phyloP scores from a whole-genome alignment of 495 filamentous ascomycete species.

The Arthonia radiata region DNA sequence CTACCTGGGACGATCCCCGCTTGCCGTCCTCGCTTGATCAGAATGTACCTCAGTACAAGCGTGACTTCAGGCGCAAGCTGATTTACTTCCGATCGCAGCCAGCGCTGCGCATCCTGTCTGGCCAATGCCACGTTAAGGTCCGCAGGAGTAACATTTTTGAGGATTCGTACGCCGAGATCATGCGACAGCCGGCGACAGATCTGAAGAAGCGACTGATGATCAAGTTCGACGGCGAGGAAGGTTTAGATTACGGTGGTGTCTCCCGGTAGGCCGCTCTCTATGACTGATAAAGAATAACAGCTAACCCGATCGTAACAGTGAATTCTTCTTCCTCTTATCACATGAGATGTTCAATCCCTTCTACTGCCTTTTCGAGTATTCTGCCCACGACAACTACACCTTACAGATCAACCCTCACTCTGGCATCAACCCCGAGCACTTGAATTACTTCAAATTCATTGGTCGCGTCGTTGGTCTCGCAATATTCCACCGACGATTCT shows the following conservation, averaged over 20 bases:
- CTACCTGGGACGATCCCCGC: constrained; percentile 96
- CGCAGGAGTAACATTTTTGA: constrained; percentile 92
- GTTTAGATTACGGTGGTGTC: constrained; percentile 91
- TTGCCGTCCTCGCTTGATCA: constrained; percentile 90
- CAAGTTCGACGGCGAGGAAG: constrained; percentile 97
- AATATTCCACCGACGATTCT: constrained; percentile 93
- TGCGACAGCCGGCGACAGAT: constrained; percentile 85
- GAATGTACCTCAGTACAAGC: constrained; percentile 97
- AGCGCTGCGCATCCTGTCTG: constrained; percentile 78
- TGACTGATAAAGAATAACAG: constrained; percentile 14
- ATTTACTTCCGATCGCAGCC: constrained; percentile 99
- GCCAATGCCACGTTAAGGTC: constrained; percentile 96
- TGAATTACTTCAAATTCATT: constrained; percentile 99
- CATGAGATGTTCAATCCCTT: constrained; percentile 99
- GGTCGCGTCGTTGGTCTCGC: constrained; percentile 90
- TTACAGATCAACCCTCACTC: constrained; percentile 99
- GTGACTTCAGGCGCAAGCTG: constrained; percentile 88
- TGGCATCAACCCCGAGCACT: constrained; percentile 95
- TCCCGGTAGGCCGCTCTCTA: constrained; percentile 62
- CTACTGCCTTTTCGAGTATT: constrained; percentile 99
- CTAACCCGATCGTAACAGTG: constrained; percentile 39
- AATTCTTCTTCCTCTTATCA: constrained; percentile 99
- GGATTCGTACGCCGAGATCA: constrained; percentile 95
- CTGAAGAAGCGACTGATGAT: constrained; percentile 98
- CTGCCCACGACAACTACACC: constrained; percentile 98